Conservation (phyloP, 495 filamentous ascomycete species). For the Mycothermus thermophilus region DNA sequence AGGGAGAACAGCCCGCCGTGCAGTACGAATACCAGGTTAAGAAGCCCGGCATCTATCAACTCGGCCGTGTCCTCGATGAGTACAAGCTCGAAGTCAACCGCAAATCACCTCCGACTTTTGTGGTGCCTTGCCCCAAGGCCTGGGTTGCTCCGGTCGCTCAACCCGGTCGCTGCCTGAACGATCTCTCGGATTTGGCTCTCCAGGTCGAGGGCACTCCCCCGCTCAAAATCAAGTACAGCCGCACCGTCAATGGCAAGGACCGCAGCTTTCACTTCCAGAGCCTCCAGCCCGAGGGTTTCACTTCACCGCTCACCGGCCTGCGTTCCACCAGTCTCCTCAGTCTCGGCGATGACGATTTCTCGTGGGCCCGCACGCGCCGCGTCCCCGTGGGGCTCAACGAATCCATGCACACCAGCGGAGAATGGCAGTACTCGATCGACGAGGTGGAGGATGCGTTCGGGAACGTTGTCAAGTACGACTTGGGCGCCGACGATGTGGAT, state of each 20-base stretch:
- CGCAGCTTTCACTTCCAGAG: conserved; percentile 72
- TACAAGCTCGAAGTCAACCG: conserved; percentile 84
- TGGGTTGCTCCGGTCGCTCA: conserved; percentile 47
- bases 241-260: conserved; percentile 61
- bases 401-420: conserved; percentile 58
- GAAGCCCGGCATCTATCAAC: conserved; percentile 72
- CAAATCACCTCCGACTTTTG: conserved; percentile 55
- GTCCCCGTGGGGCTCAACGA: conserved; percentile 77
- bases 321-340: conserved; percentile 39
- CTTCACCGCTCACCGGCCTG: conserved; percentile 52
- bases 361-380: conserved; percentile 64
- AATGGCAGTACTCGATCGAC: conserved; percentile 81
- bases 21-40: conserved; percentile 48
- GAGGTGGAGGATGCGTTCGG: conserved; percentile 83
- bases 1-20: conserved; percentile 39
- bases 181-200: conserved; percentile 71
- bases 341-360: conserved; percentile 48
- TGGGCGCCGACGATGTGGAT: conserved; percentile 48
- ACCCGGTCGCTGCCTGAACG: conserved; percentile 60
- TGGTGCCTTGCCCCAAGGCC: conserved; percentile 73
- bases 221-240: conserved; percentile 82
- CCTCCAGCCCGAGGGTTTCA: conserved; percentile 75
- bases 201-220: conserved; percentile 81
- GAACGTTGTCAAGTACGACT: conserved; percentile 72
- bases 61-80: conserved; percentile 76